Base-by-base conservation (phyloP, 2,329 filamentous ascomycete genomes). In the Colletotrichum shisoi region DNA sequence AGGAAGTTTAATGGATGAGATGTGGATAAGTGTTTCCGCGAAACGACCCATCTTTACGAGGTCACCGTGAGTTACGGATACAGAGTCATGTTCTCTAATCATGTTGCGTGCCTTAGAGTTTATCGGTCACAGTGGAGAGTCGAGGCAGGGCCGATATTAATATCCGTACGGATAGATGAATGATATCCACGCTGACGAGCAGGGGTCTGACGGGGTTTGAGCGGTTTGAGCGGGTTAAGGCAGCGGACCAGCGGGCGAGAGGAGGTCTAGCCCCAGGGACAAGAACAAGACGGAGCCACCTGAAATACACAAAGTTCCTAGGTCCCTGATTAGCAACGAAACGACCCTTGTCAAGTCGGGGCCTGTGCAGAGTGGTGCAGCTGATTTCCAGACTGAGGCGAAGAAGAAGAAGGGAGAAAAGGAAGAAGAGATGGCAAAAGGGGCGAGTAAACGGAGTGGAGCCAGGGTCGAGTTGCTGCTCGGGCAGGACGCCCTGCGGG, bases 1-100 rank as follows among this genome's bases (percentile, higher is more conserved):
- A 48, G 54, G 62, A 66, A 63, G 58, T 31, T 27, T 67, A 53
- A 46, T 63, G 45, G 48, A 63, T 57, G 52, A 67, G n/a, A 19
- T 52, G 63, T 58, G 63, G 63, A 53, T 57, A 67, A 24, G n/a
- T n/a, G 52, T 42, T 57, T 57, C 42, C 27, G 27, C 53, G 59
- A 46, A 52, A 52, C 52, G 63, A n/a, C 63, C 59, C 59, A 63
- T 67, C 21, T 67, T 58, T 57, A 67, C 53, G 63, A 67, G 63
- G 24, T 45, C 7, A n/a, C 46, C 31, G 45, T 57, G 51, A 48
- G 58, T 49, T 52, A 45, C 51, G 57, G 63, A 62, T 52, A 45
- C 51, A 63, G 63, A 62, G 51, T 66, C 63, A 66, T 66, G 58
- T 57, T 57, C 63, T 57, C 63, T 17, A 12, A n/a, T 57, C 31